Conservation (phyloP, 345 rosid genomes). For the Eucalyptus camaldulensis region DNA sequence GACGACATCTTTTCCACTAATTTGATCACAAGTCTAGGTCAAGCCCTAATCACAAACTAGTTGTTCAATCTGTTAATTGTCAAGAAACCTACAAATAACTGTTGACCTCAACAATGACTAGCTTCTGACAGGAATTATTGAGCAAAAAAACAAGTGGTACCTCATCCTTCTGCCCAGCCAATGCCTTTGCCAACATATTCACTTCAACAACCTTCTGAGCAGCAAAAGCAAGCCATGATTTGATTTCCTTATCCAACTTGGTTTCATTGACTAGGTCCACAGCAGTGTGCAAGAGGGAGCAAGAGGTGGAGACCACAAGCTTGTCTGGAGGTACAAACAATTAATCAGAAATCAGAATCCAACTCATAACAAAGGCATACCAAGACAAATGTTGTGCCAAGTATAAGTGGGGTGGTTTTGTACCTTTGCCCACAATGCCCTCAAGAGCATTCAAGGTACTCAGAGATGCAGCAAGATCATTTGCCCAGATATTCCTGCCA, state of each 20-base stretch:
- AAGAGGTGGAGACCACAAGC: conserved; percentile 91
- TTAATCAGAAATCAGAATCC: not conserved
- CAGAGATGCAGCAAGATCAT: conserved; percentile 83
- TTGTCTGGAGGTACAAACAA: conserved; percentile 35
- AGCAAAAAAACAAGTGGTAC: conserved; percentile 13
- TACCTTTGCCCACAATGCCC: conserved; percentile 87
- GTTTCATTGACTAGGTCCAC: conserved; percentile 88
- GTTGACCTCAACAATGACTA: not conserved
- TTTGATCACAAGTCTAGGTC: not conserved
- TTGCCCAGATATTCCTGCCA: conserved; percentile 99
- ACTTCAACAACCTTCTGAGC: conserved; percentile 96
- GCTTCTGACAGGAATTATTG: not conserved
- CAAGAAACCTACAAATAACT: not conserved
- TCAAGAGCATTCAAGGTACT: conserved; percentile 43
- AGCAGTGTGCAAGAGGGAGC: conserved; percentile 95
- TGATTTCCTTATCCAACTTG: conserved; percentile 76
- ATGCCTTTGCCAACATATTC: conserved; percentile 82
- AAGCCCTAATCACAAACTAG: not conserved
- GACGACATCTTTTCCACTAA: not conserved
- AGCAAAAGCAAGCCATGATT: conserved; percentile 97
- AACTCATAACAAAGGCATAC: not conserved
- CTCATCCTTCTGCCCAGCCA: conserved; percentile 84
- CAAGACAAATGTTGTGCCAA: not conserved
- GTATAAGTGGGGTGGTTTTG: not conserved
- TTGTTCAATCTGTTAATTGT: not conserved